Base-by-base conservation (phyloP, 805 yeast species). In the Torulaspora gathmanii region DNA sequence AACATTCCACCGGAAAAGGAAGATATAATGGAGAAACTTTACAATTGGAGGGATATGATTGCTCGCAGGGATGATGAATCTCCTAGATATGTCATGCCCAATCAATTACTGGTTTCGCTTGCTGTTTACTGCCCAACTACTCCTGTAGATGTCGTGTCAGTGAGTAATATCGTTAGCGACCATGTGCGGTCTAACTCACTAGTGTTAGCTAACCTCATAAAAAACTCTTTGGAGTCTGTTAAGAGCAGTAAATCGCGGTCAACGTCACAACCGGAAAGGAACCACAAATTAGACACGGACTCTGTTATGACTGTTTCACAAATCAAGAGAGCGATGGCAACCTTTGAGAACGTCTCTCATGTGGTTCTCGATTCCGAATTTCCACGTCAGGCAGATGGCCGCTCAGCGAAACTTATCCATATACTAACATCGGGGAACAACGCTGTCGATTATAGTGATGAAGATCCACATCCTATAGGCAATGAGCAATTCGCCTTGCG, bases 51-150 rank as follows among this genome's bases (percentile, higher is more conserved):
- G 63, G 98, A 93, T 61, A 40, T 49, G 1, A 58, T 75, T 28
- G 98, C 97, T 1, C 74, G 95, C 52, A 54, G 69, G 30, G 74
- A 77, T 37, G 99, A 93, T 63, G 99, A 93, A 66, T 85, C 95
- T 2, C 79, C 83, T 2, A 71, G 95, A 49, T 91, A 71, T 56
- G 72, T 93, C 12, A 83, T 90, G 91, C 79, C 95, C 4, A 89
- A 87, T 58, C 93, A 83, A 55, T 63, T 83, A 11, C 60, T 93
- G 30, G 80, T 82, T 0, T 73, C 82, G 0, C 63, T 93, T 35
- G 80, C 80, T 4, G 67, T 74, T 3, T 54, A 74, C 29, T 66
- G 72, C 7, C 95, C 96, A 3, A 72, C 75, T 0, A 82, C 78
- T 44, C 65, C 79, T 0, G 67, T 72, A 4, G 81, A 79, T 20